Percentiles rank a stretch among this genome's conserved stretches.
phyloP scores from a whole-genome alignment of 768 basidiomycete species.

The Boletus huronensis region DNA sequence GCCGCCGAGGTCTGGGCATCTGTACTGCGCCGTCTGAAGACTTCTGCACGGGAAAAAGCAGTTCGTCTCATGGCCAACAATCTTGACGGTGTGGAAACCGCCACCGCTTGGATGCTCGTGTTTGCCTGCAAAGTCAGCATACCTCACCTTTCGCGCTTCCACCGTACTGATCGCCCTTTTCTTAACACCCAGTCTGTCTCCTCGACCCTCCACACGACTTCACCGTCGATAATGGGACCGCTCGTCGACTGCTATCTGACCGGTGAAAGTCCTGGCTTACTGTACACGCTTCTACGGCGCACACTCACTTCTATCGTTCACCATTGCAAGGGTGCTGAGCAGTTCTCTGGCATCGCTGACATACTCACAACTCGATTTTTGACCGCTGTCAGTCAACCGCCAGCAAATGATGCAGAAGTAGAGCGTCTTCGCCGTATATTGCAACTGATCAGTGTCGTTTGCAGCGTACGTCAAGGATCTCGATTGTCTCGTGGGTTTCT shows the following conservation, averaged over 20 bases:
- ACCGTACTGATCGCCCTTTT: background rate
- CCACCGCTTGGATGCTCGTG: conserved; percentile 70
- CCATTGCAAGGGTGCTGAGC: conserved; percentile 69
- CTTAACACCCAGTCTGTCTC: conserved; percentile 60
- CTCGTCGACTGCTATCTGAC: conserved; percentile 56
- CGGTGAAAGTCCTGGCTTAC: conserved; percentile 36
- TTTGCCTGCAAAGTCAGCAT: conserved; percentile 70
- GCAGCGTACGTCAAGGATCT: conserved; percentile 68
- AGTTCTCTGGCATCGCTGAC: conserved; percentile 57
- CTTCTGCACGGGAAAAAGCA: conserved; percentile 51
- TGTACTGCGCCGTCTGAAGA: conserved; percentile 68
- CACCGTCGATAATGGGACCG: conserved; percentile 56
- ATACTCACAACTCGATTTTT: conserved; percentile 44
- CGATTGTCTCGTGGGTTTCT: conserved; percentile 53
- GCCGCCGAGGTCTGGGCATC: conserved; percentile 88
- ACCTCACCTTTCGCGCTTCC: conserved; percentile 2
- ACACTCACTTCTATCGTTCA: conserved; percentile 78
- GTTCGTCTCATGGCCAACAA: conserved; percentile 52
- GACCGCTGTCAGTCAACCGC: conserved; percentile 1
- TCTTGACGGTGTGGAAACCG: conserved; percentile 52
- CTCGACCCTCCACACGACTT: conserved; percentile 75
- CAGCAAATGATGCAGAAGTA: conserved; percentile 9
- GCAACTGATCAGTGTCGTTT: conserved; percentile 53
- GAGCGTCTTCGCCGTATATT: conserved; percentile 51
- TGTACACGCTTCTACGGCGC: conserved; percentile 62